phyloP scores from a whole-genome alignment of 768 basidiomycete species.

The Floccularia luteovirens region DNA sequence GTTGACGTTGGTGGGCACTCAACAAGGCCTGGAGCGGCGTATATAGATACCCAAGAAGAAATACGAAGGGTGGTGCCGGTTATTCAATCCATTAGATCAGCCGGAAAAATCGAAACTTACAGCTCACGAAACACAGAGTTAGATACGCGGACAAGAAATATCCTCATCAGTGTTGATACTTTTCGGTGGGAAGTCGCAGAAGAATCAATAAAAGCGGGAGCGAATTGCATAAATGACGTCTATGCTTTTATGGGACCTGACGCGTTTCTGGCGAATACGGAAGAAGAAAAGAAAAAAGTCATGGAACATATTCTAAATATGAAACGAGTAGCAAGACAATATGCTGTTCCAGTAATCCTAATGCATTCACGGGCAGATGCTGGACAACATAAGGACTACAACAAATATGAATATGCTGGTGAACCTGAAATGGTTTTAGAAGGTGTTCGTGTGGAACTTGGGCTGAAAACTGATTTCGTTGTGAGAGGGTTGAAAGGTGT shows the following conservation, averaged over 20 bases:
- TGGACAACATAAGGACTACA: constrained; percentile 62
- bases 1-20: constrained; percentile 94
- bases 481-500: constrained; percentile 67
- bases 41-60: constrained; percentile 67
- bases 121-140: neutral
- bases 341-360: constrained; percentile 74
- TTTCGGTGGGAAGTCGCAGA: constrained; percentile 80
- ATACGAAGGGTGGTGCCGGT: constrained; percentile 63
- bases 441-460: constrained; percentile 69
- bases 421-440: constrained; percentile 41
- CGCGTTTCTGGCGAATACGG: constrained; percentile 20
- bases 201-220: constrained; percentile 72
- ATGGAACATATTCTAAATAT: constrained; percentile 44
- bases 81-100: constrained; percentile 47
- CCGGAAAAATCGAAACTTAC: constrained; percentile 8
- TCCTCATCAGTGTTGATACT: constrained; percentile 80
- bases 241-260: constrained; percentile 68
- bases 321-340: constrained; percentile 54
- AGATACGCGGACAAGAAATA: constrained; percentile 10
- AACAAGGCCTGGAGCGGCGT: constrained; percentile 74
- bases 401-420: constrained; percentile 31
- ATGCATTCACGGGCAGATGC: constrained; percentile 95
- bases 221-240: constrained; percentile 93
- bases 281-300: constrained; percentile 20
- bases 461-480: constrained; percentile 53